phyloP scores from a whole-genome alignment of 1,139 yeast genomes.

The Arxiozyma bovina region DNA sequence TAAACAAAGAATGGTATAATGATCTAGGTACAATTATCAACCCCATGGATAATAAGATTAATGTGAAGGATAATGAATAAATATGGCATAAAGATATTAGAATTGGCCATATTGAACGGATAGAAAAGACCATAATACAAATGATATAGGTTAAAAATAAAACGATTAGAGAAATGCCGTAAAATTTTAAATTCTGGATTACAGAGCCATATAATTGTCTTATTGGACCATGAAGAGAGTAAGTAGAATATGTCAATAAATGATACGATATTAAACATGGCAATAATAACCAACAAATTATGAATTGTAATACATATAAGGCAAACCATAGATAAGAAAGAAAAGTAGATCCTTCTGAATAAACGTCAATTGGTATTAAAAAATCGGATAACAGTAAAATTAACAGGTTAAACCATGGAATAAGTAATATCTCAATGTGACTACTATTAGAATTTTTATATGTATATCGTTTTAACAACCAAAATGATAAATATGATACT shows the following conservation, averaged over 20 bases:
- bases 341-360: not conserved
- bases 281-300: constrained; percentile 27
- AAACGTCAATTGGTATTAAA: not conserved
- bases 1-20: constrained; percentile 9
- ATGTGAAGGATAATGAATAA: constrained; percentile 27
- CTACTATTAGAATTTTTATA: not conserved
- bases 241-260: constrained; percentile 21
- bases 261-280: constrained; percentile 29
- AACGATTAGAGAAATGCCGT: constrained; percentile 20
- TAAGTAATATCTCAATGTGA: not conserved
- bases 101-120: constrained; percentile 21
- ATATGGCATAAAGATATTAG: constrained; percentile 28
- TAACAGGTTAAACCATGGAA: not conserved
- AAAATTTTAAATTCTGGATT: constrained; percentile 25
- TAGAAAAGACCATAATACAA: constrained; percentile 20
- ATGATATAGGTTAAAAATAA: constrained; percentile 21
- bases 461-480: not conserved
- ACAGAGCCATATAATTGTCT: constrained; percentile 6
- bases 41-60: constrained; percentile 25
- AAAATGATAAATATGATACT: not conserved
- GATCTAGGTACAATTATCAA: constrained; percentile 24
- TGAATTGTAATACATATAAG: constrained; percentile 27
- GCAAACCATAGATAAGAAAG: constrained; percentile 20
- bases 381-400: not conserved
- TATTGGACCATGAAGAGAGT: not conserved